Conservation (phyloP, 352 stramenopile genomes). For the Phytophthora pini region DNA sequence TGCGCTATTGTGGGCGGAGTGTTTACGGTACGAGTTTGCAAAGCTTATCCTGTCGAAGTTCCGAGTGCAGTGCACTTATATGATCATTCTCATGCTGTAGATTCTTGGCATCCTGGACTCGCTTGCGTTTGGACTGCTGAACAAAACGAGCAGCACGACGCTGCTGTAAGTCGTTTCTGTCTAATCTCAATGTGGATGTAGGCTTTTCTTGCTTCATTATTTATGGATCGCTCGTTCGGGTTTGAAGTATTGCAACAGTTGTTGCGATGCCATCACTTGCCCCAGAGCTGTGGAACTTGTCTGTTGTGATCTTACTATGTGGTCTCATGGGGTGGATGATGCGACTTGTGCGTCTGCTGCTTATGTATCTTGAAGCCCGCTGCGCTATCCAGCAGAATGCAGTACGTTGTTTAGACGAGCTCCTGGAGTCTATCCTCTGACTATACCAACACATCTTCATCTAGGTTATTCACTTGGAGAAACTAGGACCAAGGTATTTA, state of each 20-base stretch:
- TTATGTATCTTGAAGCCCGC: slow-evolving; percentile 48
- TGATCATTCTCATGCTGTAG: slow-evolving; percentile 26
- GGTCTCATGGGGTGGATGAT: slow-evolving; percentile 50
- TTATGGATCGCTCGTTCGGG: slow-evolving; percentile 13
- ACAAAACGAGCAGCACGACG: slow-evolving; percentile 52
- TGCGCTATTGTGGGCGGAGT: slow-evolving; percentile 93
- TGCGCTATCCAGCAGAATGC: slow-evolving; percentile 47
- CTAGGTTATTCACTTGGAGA: slow-evolving; percentile 36
- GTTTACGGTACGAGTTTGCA: slow-evolving; percentile 75
- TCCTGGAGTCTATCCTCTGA: background rate
- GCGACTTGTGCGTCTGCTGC: slow-evolving; percentile 46
- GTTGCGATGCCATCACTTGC: slow-evolving; percentile 23
- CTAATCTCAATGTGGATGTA: slow-evolving; percentile 27
- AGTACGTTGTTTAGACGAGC: slow-evolving; percentile 32
- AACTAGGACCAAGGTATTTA: slow-evolving; percentile 39
- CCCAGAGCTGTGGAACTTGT: slow-evolving; percentile 71
- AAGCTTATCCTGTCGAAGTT: background rate
- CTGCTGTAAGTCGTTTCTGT: slow-evolving; percentile 42
- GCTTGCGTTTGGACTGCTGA: slow-evolving; percentile 57
- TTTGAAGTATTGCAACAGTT: no score
- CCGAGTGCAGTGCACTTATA: slow-evolving; percentile 3
- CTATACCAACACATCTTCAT: slow-evolving; percentile 4
- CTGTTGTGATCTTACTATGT: slow-evolving; percentile 49
- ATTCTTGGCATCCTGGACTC: slow-evolving; percentile 82
- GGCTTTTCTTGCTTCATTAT: slow-evolving; percentile 26